A percentile compares a stretch with the other conserved stretches of the same genome.
Evolutionary conservation across 768 basidiomycete genomes (phyloP).

Genomic region (Termitomyces sp.): DNA sequence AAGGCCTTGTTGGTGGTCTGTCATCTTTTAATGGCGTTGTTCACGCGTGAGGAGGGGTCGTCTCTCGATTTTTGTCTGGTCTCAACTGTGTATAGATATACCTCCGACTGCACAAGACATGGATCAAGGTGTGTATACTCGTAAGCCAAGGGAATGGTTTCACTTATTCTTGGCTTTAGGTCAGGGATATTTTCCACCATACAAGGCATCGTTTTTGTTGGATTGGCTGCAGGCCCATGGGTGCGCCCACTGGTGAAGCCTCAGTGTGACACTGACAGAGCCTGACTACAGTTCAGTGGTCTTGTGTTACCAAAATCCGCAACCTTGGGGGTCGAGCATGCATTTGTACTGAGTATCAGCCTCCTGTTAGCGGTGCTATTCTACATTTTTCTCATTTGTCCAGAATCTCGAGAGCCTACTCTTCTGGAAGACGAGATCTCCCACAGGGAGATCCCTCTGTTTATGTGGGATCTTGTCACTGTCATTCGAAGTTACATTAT

Average conservation of each 20-base stretch:
- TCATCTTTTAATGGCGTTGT: conserved; percentile 60
- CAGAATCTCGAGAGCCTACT: conserved; percentile 43
- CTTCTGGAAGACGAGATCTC: conserved; percentile 14
- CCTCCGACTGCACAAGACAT: conserved; percentile 46
- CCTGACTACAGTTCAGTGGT: conserved; percentile 30
- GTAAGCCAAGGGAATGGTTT: background rate
- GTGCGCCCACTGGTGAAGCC: conserved; percentile 35
- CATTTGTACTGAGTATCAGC: conserved; percentile 39
- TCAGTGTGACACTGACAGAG: background rate
- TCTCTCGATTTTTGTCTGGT: conserved; percentile 26
- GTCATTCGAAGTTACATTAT: conserved; percentile 19
- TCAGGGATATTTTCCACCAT: conserved; percentile 57
- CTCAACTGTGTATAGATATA: conserved; percentile 36
- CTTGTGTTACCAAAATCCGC: conserved; percentile 57
- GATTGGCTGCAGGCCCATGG: conserved; percentile 75
- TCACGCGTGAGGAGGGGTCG: conserved; percentile 53
- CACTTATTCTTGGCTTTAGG: conserved; percentile 17
- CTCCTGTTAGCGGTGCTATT: conserved; percentile 30
- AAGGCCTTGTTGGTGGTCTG: conserved; percentile 75
- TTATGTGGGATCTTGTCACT: conserved; percentile 26
- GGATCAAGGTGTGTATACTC: conserved; percentile 35
- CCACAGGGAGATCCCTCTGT: conserved; percentile 16
- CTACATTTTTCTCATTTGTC: conserved; percentile 42
- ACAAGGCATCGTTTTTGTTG: conserved; percentile 71
- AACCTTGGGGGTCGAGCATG: conserved; percentile 37